Evolutionary conservation across 768 basidiomycete genomes (phyloP).

Genomic region (Glaciozyma antarctica): DNA sequence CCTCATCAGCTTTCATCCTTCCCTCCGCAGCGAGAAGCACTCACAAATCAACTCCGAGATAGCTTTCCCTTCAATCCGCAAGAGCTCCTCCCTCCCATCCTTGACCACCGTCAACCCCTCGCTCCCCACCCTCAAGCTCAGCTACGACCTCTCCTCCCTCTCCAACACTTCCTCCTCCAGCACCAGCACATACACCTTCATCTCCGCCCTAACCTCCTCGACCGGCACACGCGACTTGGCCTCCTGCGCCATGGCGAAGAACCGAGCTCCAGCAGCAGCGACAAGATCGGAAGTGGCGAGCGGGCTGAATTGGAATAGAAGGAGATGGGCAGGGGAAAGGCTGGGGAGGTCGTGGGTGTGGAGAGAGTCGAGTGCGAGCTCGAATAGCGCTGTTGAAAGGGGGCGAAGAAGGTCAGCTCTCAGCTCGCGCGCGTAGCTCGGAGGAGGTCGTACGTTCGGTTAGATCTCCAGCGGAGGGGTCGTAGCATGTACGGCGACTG

Average conservation of each 20-base stretch:
- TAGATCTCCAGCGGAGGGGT: too few relatives aligned
- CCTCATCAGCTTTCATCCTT: too few relatives aligned
- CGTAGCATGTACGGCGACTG: not conserved
- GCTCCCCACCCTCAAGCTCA: not conserved
- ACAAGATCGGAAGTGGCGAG: not conserved
- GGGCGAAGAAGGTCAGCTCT: not conserved
- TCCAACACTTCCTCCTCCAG: not conserved
- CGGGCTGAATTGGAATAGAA: not conserved
- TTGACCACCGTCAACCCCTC: not conserved
- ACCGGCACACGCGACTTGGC: too few relatives aligned
- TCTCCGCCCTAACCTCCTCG: not conserved
- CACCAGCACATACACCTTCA: not conserved
- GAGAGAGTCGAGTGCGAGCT: not conserved
- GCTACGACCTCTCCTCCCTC: not conserved
- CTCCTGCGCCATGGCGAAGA: not conserved
- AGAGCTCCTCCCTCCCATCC: not conserved
- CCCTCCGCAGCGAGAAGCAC: too few relatives aligned
- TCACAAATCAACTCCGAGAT: too few relatives aligned
- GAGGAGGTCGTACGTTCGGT: too few relatives aligned
- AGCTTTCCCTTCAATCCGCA: too few relatives aligned
- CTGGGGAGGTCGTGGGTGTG: not conserved
- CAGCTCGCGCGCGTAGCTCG: too few relatives aligned
- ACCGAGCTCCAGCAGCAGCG: not conserved
- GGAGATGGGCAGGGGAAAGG: not conserved
- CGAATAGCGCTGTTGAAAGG: not conserved